Evolutionary conservation across 495 filamentous ascomycete genomes (phyloP).

Genomic region (Hypoxylon cercidicola): DNA sequence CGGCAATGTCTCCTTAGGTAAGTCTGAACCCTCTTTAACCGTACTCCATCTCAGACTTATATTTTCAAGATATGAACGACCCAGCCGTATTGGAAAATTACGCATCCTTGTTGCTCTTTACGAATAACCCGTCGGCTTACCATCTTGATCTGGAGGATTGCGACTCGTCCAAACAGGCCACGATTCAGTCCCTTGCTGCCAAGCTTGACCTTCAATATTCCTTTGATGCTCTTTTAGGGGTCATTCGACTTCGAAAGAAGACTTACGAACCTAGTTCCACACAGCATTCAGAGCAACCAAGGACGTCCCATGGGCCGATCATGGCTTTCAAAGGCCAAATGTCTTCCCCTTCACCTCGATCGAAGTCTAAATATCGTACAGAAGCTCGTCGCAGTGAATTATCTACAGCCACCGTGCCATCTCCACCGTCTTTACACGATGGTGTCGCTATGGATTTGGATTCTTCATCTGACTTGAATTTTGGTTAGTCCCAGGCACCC

Average conservation of each 20-base stretch:
- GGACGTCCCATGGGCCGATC: not conserved
- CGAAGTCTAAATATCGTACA: not conserved
- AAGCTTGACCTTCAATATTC: constrained; percentile 30
- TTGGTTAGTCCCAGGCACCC: not conserved
- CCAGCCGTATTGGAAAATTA: constrained; percentile 24
- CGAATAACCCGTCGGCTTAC: constrained; percentile 26
- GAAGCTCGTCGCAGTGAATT: not conserved
- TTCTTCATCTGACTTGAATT: constrained; percentile 9
- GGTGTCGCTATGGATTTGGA: constrained; percentile 23
- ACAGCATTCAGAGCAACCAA: constrained; percentile 7
- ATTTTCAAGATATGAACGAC: constrained; percentile 32
- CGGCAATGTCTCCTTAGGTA: constrained; percentile 20
- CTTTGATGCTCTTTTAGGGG: constrained; percentile 17
- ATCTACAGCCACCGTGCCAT: not conserved
- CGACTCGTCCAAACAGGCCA: constrained; percentile 21
- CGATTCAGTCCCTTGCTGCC: constrained; percentile 19
- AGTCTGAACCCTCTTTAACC: constrained; percentile 23
- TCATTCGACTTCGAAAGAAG: constrained; percentile 25
- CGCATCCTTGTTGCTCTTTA: constrained; percentile 24
- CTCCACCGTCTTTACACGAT: not conserved
- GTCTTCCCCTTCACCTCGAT: constrained; percentile 3
- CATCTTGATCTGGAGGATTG: constrained; percentile 23
- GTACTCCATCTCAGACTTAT: constrained; percentile 14
- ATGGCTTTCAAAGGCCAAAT: not conserved
- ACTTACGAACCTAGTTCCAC: constrained; percentile 2